Evolutionary conservation across 2,329 filamentous ascomycete species (phyloP), one percentile per base, ranked within the genome.

Genomic region (Aureobasidium uvarum): DNA sequence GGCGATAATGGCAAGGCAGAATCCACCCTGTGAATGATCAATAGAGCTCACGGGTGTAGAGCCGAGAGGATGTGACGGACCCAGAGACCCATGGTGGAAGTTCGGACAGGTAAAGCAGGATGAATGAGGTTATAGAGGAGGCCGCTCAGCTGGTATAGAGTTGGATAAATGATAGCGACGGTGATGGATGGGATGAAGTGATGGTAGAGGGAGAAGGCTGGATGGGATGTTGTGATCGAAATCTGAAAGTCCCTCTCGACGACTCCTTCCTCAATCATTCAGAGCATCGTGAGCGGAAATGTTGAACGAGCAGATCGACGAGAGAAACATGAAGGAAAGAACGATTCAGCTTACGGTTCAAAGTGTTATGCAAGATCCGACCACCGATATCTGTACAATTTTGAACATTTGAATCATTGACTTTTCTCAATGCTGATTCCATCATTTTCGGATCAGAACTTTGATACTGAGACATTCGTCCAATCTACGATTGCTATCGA

Each of bases 1-100:
- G 82, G 92, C 92, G 80, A 96, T 84, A 78, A 96, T 33, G 31
- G 46, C 69, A 28, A 68, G 66, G 54, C 51, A 65, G 56, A 62
- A 62, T 16, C 59, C 66, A 52, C 64, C 60, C 67, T 69, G 46
- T 33, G 4, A 18, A 36, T 23, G 8, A 39, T 63, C 5, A 63
- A 45, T 39, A n/a, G 16, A 8, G 3, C 14, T 5, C 14, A 13
- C 13, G 18, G 8, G 11, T 20, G 8, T 25, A 11, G 2, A 18
- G 8, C 16, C 10, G 0, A 5, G 3, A 33, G 5, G 18, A 28
- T 33, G 14, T n/a, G 3, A 60, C 56, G 14, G 20, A 62, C 59
- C 23, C 36, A 23, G 13, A 62, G 46, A 23, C 59, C 59, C 59
- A 62, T 62, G 46, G 16, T 52, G 20, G 2, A 31, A 1, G 25